phyloP scores from a whole-genome alignment of 306 rosid species.

The Rubus idaeus region DNA sequence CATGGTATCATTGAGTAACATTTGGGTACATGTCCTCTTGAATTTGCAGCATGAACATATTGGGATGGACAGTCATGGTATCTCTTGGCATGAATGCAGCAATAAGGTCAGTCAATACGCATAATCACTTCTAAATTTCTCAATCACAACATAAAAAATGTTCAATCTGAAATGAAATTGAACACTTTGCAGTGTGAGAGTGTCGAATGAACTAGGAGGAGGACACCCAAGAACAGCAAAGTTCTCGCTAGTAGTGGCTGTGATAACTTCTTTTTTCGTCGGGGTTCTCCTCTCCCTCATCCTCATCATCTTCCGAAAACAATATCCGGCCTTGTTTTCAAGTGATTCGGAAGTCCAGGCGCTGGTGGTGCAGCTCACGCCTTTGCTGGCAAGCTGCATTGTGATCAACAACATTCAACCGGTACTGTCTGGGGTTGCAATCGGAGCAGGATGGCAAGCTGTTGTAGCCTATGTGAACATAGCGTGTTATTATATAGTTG shows the following conservation, averaged over 20 bases:
- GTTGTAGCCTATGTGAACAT: slow-evolving; percentile 73
- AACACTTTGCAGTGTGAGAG: slow-evolving; percentile 62
- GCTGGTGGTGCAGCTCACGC: slow-evolving; percentile 59
- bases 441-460: slow-evolving; percentile 94
- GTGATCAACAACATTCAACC: slow-evolving; percentile 78
- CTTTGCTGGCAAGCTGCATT: slow-evolving; percentile 63
- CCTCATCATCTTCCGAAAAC: slow-evolving; percentile 35
- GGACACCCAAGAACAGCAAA: slow-evolving; percentile 80
- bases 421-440: slow-evolving; percentile 83
- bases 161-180: background rate
- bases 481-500: slow-evolving; percentile 70
- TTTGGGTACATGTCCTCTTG: background rate
- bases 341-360: slow-evolving; percentile 43
- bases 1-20: background rate
- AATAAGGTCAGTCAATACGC: slow-evolving; percentile 45
- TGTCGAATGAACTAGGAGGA: slow-evolving; percentile 89
- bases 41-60: slow-evolving; percentile 64
- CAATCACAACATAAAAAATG: background rate
- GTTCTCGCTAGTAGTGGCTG: slow-evolving; percentile 73
- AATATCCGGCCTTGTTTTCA: slow-evolving; percentile 61
- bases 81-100: slow-evolving; percentile 70
- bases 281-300: slow-evolving; percentile 41
- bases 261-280: slow-evolving; percentile 37
- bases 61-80: slow-evolving; percentile 76
- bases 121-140: background rate